Evolutionary conservation across 2,329 filamentous ascomycete species (phyloP), one percentile per base, ranked within the genome.

Genomic region (Diaporthe ilicicola): DNA sequence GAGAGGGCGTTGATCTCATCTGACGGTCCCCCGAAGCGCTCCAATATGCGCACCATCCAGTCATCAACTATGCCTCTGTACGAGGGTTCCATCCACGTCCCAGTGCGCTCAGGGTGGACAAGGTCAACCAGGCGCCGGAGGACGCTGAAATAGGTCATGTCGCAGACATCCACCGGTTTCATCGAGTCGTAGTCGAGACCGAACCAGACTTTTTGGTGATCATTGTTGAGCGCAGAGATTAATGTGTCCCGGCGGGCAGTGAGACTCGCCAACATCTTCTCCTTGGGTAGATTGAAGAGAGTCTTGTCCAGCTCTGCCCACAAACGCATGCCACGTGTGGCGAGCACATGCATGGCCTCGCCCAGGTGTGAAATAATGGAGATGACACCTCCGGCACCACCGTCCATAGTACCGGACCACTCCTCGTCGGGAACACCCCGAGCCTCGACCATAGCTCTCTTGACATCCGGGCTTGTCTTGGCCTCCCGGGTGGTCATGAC

Each of bases 121-220:
- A 85, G 78, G 44, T 84, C 81, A 5, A 85, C 80, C 78, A 85
- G 80, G 34, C 84, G 82, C 46, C 78, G 78, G 17, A 84, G 75
- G 15, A 86, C 83, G 73, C 85, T 83, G 24, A 76, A 76, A 56
- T 85, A 85, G 0, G 84, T 85, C 84, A 86, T 85, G 53, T 85
- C 82, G 65, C 82, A 81, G 15, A 86, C 76, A 59, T 85, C 84
- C 12, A 83, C 82, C 15, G 80, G 79, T 67, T 83, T 78, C 44
- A 82, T 32, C 1, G 53, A 83, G 8, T 78, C 77, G 65, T 79
- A 77, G 75, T 83, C 84, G 51, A 76, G 77, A 22, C 83, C 84
- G 66, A 86, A 86, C 84, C 84, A 86, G 15, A 83, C 81, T 71
- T 85, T 85, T 64, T 84, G 82, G 77, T 83, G 85, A 73, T 86